A percentile compares a stretch with the other conserved stretches of the same genome.
Conservation (phyloP, 371 early-diverging fungal genomes). For the Massospora cicadina region DNA sequence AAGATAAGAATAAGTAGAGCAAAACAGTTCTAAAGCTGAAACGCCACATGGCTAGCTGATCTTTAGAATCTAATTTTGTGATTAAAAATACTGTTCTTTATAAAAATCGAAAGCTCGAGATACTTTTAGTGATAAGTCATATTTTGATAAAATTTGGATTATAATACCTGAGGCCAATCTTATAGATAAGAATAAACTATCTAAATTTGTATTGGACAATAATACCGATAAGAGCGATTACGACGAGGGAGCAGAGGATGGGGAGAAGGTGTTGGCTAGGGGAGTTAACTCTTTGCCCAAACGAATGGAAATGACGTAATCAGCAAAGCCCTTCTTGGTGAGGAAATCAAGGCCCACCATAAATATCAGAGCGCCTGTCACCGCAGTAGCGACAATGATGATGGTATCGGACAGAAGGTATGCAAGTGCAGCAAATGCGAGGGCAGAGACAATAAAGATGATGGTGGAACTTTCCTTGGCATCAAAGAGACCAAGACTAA, state of each 20-base stretch:
- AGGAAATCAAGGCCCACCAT: background rate
- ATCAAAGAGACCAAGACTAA: background rate
- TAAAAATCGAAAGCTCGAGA: too few relatives aligned
- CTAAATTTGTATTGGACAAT: background rate
- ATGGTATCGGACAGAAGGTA: background rate
- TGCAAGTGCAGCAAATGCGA: background rate
- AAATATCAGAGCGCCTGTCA: background rate
- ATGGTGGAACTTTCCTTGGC: background rate
- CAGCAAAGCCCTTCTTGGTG: background rate
- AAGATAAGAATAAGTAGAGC: too few relatives aligned
- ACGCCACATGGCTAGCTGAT: too few relatives aligned
- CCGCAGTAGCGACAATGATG: background rate
- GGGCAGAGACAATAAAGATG: background rate
- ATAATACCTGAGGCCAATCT: too few relatives aligned
- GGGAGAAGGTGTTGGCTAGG: background rate
- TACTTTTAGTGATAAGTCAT: too few relatives aligned
- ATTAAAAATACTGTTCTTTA: too few relatives aligned
- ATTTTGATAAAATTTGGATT: too few relatives aligned
- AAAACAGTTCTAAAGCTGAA: too few relatives aligned
- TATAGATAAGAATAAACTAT: too few relatives aligned
- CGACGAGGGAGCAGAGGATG: background rate
- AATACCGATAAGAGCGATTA: background rate
- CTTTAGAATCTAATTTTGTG: too few relatives aligned
- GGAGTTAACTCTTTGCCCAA: background rate
- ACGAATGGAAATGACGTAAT: background rate